Percentiles rank a stretch among this genome's conserved stretches.
Evolutionary conservation across 2,329 filamentous ascomycete genomes (phyloP).

Genomic region (Graphiopsis chlorocephala): DNA sequence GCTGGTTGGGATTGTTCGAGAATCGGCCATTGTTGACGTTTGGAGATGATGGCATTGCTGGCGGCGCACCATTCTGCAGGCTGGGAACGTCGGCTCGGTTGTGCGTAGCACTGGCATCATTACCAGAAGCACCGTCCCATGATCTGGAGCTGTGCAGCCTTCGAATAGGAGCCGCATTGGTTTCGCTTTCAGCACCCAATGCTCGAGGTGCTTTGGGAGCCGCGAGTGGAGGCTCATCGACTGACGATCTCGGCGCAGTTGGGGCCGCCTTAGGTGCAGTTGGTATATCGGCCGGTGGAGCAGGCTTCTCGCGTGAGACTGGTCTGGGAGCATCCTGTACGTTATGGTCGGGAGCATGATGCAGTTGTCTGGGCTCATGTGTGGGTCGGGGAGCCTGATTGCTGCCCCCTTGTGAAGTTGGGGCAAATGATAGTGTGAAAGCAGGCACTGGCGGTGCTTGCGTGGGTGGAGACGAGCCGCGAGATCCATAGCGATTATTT

Average conservation of each 20-base stretch:
- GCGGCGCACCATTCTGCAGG: slow-evolving; percentile 10
- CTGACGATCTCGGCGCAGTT: slow-evolving; percentile 35
- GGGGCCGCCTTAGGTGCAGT: slow-evolving; percentile 41
- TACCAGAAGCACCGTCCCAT: slow-evolving; percentile 24
- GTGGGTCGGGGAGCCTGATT: slow-evolving; percentile 31
- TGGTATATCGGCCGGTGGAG: slow-evolving; percentile 19
- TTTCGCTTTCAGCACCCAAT: slow-evolving; percentile 25
- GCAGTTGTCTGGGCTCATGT: slow-evolving; percentile 14
- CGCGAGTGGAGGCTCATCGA: slow-evolving; percentile 27
- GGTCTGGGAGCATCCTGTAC: slow-evolving; percentile 8
- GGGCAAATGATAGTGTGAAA: slow-evolving; percentile 41
- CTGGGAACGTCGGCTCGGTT: slow-evolving; percentile 15
- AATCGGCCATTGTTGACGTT: slow-evolving; percentile 21
- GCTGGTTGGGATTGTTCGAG: slow-evolving; percentile 23
- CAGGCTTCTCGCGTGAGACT: slow-evolving; percentile 7
- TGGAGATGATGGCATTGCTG: slow-evolving; percentile 24
- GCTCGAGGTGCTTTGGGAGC: slow-evolving; percentile 35
- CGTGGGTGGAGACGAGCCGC: slow-evolving; percentile 51
- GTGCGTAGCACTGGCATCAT: slow-evolving; percentile 31
- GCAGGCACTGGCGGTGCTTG: slow-evolving; percentile 55
- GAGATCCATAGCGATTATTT: slow-evolving; percentile 45
- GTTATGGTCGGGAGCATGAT: slow-evolving; percentile 11
- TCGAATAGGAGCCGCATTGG: slow-evolving; percentile 22
- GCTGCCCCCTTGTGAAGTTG: slow-evolving; percentile 26
- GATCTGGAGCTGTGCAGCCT: slow-evolving; percentile 32